These are phyloP conservation scores for Ophiocordyceps polyrhachis-furcata DNA, from an alignment of 2,329 filamentous ascomycete species.

Conservation along the genomic window DNA sequence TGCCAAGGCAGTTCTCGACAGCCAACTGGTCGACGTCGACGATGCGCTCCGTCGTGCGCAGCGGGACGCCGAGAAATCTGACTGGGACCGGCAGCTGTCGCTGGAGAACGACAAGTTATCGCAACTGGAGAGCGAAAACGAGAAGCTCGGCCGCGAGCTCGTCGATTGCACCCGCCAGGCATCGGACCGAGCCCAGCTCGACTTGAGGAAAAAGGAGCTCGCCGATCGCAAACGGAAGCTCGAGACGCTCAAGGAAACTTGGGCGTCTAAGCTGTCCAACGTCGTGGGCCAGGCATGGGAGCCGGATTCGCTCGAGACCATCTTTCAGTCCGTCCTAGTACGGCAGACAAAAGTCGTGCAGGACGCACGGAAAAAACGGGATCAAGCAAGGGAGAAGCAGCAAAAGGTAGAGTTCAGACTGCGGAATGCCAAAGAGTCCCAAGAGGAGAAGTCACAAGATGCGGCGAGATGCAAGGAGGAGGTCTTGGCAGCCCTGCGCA, in stretches of 20 bases:
- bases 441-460: constrained; percentile 45
- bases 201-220: constrained; percentile 65
- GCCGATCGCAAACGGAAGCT: constrained; percentile 56
- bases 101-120: constrained; percentile 46
- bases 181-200: constrained; percentile 65
- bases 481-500: constrained; percentile 29
- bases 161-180: constrained; percentile 67
- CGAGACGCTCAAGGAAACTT: constrained; percentile 57
- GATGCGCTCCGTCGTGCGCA: constrained; percentile 41
- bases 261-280: constrained; percentile 48
- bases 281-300: constrained; percentile 51
- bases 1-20: constrained; percentile 56
- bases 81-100: constrained; percentile 54
- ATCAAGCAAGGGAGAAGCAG: constrained; percentile 51
- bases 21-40: constrained; percentile 51
- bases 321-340: constrained; percentile 46
- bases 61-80: constrained; percentile 40
- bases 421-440: constrained; percentile 42
- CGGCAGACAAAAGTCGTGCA: constrained; percentile 37
- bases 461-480: constrained; percentile 39
- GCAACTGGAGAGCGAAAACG: constrained; percentile 51
- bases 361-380: constrained; percentile 50
- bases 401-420: constrained; percentile 61
- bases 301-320: constrained; percentile 46
- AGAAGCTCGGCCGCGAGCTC: constrained; percentile 60